Base-by-base conservation (phyloP, 352 stramenopile genomes). In the Phytophthora citrophthora region DNA sequence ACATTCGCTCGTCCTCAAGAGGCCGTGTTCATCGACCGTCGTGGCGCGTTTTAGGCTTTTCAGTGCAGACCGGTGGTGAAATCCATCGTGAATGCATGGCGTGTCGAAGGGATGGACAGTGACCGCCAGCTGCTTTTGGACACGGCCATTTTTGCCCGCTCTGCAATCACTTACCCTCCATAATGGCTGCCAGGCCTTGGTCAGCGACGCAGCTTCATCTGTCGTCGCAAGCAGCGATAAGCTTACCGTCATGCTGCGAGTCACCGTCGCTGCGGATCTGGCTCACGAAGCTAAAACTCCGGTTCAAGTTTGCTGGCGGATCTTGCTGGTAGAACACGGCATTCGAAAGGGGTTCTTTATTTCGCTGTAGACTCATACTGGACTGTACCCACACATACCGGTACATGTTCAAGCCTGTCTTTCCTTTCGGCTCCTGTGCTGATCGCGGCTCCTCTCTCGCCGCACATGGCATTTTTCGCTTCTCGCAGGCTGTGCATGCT, bases 401-500 rank as follows among this genome's bases (percentile, higher is more conserved):
- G 29, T 34, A 34, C 29, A 34, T 12, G 29, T 34, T 34, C 29
- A 34, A 34, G 20, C 29, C 39, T 59, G 47, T 52, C n/a, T n/a
- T n/a, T n/a, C n/a, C n/a, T n/a, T n/a, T n/a, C n/a, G n/a, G n/a
- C n/a, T 43, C 15, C 36, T 41, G 36, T n/a, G 20, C 41, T 47
- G 44, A 51, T 54, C 44, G 41, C 50, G 50, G 41, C 36, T 56
- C 29, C 53, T 57, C 54, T 69, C 44, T 60, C 54, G 39, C 29
- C 53, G 46, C 61, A 53, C 38, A 44, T 54, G 61, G 46, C 53
- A 64, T 34, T 46, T 64, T 69, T 64, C 39, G 61, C 61, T 59
- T 64, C 61, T 62, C 61, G 61, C 44, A 47, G 36, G 52, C 45
- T 57, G 45, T 53, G 61, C 36, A 41, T 41, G 36, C 29, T 34